Conservation (phyloP, 2,329 filamentous ascomycete species). For the Meredithiella fracta region DNA sequence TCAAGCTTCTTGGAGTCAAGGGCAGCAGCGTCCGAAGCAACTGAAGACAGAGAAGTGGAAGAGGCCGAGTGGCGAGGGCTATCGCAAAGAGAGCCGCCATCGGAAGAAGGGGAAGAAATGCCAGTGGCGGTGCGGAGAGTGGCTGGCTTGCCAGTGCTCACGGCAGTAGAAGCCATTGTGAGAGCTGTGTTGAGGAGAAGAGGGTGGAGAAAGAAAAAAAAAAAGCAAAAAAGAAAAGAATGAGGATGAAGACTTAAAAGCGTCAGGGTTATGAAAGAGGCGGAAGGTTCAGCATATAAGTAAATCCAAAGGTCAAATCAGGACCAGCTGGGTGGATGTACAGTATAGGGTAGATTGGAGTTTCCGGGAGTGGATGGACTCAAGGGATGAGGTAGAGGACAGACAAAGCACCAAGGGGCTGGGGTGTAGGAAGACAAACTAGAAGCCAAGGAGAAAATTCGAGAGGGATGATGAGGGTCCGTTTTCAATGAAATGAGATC, state of each 20-base stretch:
- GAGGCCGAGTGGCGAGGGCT: slow-evolving; percentile 52
- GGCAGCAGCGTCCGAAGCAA: slow-evolving; percentile 48
- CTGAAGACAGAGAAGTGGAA: slow-evolving; percentile 79
- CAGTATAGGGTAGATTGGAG: not conserved
- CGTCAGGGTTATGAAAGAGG: not conserved
- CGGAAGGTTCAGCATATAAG: slow-evolving; percentile 1
- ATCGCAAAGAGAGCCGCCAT: slow-evolving; percentile 40
- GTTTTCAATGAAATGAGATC: not conserved
- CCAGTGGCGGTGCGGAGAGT: slow-evolving; percentile 18
- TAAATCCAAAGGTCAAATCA: not conserved
- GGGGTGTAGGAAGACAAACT: not conserved
- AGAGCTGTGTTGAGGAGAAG: not conserved
- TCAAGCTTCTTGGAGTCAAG: slow-evolving; percentile 16
- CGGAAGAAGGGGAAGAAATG: slow-evolving; percentile 20
- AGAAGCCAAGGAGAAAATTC: not conserved
- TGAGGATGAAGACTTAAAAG: not conserved
- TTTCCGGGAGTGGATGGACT: not conserved
- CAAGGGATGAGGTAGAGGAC: not conserved
- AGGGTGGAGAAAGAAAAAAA: not conserved
- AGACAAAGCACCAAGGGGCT: not conserved
- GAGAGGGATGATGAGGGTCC: not conserved
- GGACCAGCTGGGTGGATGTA: not conserved
- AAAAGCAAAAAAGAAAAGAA: slow-evolving; percentile 1
- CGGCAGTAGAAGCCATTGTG: slow-evolving; percentile 15
- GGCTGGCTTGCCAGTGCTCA: slow-evolving; percentile 8